Percentiles rank a stretch among this genome's conserved stretches.
phyloP scores from a whole-genome alignment of 108 stramenopile genomes.

The Cyclostephanos invisitatus region DNA sequence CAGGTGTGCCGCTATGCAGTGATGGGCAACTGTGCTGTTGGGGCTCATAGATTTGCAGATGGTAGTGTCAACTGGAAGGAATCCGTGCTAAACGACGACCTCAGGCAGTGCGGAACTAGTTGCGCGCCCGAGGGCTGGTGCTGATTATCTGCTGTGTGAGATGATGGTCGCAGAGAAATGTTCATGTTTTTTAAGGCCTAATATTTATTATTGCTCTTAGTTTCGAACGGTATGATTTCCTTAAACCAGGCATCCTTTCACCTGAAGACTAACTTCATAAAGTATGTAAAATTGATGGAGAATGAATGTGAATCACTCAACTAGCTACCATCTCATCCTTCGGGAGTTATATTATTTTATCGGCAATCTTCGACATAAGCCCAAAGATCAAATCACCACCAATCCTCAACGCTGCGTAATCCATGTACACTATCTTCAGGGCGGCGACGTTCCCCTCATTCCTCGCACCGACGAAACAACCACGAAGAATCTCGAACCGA shows the following conservation, averaged over 20 bases:
- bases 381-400: conserved; percentile 81
- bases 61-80: conserved; percentile 3
- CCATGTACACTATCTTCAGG: conserved; percentile 78
- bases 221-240: no score
- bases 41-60: no score
- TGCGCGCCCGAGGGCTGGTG: conserved; percentile 11
- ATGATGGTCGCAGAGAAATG: no score
- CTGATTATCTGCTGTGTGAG: neutral
- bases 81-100: neutral
- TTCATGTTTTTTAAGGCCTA: no score
- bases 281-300: no score
- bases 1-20: conserved; percentile 34
- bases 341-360: conserved; percentile 1
- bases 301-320: no score
- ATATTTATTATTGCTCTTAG: no score
- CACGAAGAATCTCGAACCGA: conserved; percentile 68
- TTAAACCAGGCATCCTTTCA: no score
- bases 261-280: no score
- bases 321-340: no score
- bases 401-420: conserved; percentile 72
- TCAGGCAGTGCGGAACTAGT: neutral
- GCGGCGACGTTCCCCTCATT: conserved; percentile 72
- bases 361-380: conserved; percentile 60
- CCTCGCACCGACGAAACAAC: conserved; percentile 80
- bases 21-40: conserved; percentile 24